Evolutionary conservation across 768 basidiomycete genomes (phyloP), one percentile per base, ranked within the genome.

Genomic region (Amanita rimosa): DNA sequence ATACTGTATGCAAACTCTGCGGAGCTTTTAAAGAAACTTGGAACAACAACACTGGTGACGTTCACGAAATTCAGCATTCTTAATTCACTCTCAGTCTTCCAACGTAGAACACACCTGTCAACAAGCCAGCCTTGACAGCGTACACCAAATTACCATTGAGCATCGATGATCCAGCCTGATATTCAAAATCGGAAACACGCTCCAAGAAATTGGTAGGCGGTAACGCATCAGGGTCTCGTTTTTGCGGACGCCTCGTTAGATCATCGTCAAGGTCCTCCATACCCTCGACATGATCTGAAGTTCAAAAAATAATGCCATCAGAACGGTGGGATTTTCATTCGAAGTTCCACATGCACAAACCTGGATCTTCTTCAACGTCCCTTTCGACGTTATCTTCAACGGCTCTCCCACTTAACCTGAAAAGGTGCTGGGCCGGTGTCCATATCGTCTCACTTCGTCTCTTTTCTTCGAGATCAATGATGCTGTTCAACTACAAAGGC

Each of bases 351-450:
- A 3, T 2, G 5, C 14, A 56, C 52, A 56, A 53, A 64, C 85
- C 79, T 66, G 85, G 85, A 64, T 89, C 74, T 57, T 88, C 85
- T 46, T 88, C 85, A 16, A 81, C 81, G 5, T 70, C 67, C 9
- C 64, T 64, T 17, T 72, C 71, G 27, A 64, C 57, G 22, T 63
- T 62, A 19, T 74, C 76, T 1, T 69, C 58, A 4, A 74, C 57
- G 11, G 75, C 67, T 71, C 72, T 77, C 19, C 64, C 60, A 33
- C 62, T 67, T 68, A 70, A 72, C 26, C 60, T 59, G 22, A 49
- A 42, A 34, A 72, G 54, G 35, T 60, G 61, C 24, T 67, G 52
- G 0, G 60, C 66, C 2, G 84, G 83, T 3, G 77, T 72, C 85
- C 85, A 46, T 21, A 88, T 10, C 35, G 45, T 46, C 22, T 46